Evolutionary conservation across 257 asterid genomes (phyloP).

Genomic region (Solanum tacnaense): DNA sequence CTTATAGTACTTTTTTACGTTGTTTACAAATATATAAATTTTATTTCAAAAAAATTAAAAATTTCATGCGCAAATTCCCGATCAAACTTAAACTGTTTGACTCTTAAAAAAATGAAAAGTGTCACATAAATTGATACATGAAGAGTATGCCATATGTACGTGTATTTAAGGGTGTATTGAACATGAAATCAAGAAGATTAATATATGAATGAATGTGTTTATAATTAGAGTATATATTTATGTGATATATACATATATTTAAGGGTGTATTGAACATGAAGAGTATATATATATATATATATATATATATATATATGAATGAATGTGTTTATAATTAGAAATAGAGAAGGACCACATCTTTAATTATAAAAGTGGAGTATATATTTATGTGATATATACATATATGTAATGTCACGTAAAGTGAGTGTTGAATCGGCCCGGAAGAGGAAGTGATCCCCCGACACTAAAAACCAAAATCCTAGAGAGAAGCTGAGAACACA

Average conservation of each 20-base stretch:
- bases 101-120: no score
- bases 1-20: no score
- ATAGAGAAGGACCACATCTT: neutral
- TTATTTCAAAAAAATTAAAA: no score
- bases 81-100: no score
- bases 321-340: neutral
- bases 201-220: no score
- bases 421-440: neutral
- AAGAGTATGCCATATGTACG: neutral
- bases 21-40: neutral
- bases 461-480: no score
- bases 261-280: no score
- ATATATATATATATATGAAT: no score
- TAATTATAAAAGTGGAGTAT: neutral
- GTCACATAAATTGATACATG: neutral
- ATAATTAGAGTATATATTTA: no score
- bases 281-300: no score
- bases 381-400: neutral
- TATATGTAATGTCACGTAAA: neutral
- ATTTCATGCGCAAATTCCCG: accelerated
- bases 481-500: neutral
- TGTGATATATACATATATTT: no score
- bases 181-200: neutral
- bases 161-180: neutral
- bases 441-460: neutral